phyloP scores from a whole-genome alignment of 23 red algal genomes.

The Agarophyton chilense region DNA sequence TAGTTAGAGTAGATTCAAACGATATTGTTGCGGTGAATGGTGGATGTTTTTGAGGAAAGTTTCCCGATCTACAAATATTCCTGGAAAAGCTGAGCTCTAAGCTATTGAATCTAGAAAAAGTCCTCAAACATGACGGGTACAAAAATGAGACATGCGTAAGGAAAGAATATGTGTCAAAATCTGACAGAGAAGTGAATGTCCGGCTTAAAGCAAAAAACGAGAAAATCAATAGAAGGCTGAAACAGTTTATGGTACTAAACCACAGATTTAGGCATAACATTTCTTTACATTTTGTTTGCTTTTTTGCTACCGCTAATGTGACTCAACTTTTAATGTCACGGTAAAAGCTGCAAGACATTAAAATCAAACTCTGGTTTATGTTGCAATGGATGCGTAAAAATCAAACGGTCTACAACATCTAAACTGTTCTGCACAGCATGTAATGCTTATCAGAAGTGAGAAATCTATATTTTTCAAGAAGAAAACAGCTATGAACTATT shows the following conservation, averaged over 20 bases:
- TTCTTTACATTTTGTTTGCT: not conserved
- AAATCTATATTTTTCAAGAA: too few species aligned
- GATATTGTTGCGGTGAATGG: not conserved
- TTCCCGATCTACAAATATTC: not conserved
- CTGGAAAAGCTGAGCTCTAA: not conserved
- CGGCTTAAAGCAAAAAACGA: not conserved
- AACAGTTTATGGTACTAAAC: not conserved
- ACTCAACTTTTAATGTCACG: not conserved
- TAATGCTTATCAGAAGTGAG: too few species aligned
- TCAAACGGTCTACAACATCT: too few species aligned
- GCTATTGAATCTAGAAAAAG: not conserved
- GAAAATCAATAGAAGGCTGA: not conserved
- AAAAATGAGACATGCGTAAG: not conserved
- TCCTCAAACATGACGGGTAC: not conserved
- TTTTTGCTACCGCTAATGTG: not conserved
- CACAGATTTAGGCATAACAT: not conserved
- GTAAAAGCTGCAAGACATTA: too few species aligned
- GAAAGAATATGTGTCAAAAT: not conserved
- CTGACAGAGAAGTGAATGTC: not conserved
- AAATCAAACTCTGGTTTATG: too few species aligned
- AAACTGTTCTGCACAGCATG: too few species aligned
- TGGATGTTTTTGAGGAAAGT: not conserved
- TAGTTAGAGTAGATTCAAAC: not conserved
- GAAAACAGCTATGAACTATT: too few species aligned
- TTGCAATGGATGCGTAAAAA: too few species aligned